These are phyloP conservation scores for Camelina neglecta DNA, from an alignment of 345 rosid genomes.

Conservation along the genomic window DNA sequence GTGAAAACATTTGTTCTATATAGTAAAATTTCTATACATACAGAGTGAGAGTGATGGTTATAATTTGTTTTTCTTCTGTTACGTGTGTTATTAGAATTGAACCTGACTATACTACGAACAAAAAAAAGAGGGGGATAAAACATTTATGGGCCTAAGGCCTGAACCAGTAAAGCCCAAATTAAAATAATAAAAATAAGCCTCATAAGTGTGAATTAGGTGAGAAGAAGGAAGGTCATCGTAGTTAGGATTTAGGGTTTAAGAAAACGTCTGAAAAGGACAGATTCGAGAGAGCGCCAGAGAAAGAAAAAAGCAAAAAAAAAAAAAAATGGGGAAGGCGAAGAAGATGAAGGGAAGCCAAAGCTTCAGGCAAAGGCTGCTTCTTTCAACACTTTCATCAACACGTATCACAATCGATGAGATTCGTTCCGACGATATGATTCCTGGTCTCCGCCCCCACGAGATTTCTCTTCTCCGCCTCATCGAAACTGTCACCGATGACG, in stretches of 20 bases:
- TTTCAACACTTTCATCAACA: constrained; percentile 69
- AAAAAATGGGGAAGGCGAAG: constrained; percentile 65
- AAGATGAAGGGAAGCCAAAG: constrained; percentile 73
- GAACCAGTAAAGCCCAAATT: not conserved
- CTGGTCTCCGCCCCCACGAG: constrained; percentile 84
- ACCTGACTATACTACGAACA: too few species aligned
- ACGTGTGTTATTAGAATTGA: too few species aligned
- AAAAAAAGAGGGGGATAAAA: not conserved
- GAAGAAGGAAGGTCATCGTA: not conserved
- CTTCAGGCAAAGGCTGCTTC: constrained; percentile 74
- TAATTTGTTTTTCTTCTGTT: too few species aligned
- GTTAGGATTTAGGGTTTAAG: constrained; percentile 41
- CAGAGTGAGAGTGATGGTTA: not conserved
- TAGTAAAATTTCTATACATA: not conserved
- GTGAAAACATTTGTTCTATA: not conserved
- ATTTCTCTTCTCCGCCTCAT: constrained; percentile 81
- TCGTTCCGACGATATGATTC: constrained; percentile 64
- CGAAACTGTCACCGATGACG: constrained; percentile 73
- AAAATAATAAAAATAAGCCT: not conserved
- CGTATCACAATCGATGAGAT: constrained; percentile 70
- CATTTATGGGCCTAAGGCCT: constrained; percentile 3
- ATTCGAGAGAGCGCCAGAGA: not conserved
- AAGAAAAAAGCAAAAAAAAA: too few species aligned
- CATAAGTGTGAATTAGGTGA: not conserved
- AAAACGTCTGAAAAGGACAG: not conserved